Percentiles rank a stretch among this genome's conserved stretches.
These are phyloP conservation scores for Irpex sp. DNA, from an alignment of 1,284 basidiomycete genomes.

Conservation along the genomic window DNA sequence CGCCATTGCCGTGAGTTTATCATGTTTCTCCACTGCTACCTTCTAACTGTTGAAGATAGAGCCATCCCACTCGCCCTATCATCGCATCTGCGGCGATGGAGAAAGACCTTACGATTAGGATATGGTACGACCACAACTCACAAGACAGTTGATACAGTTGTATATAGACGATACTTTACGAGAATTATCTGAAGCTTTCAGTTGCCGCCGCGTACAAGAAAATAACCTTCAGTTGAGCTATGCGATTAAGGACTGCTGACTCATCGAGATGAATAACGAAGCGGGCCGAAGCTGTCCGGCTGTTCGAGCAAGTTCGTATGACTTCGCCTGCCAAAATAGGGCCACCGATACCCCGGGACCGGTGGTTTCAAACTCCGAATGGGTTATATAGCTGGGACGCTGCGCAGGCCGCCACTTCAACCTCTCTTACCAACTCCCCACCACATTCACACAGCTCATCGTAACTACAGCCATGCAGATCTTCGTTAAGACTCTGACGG, in stretches of 20 bases:
- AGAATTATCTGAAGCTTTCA: too few relatives aligned
- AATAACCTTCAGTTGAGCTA: too few relatives aligned
- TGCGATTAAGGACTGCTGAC: too few relatives aligned
- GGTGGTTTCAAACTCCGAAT: slow-evolving; percentile 18
- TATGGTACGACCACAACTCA: slow-evolving; percentile 62
- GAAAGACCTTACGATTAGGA: slow-evolving; percentile 75
- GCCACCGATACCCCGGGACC: slow-evolving; percentile 1
- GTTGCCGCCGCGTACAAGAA: too few relatives aligned
- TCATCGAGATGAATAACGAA: not conserved
- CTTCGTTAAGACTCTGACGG: slow-evolving; percentile 83
- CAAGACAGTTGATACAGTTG: not conserved
- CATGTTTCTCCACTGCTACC: not conserved
- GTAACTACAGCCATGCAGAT: slow-evolving; percentile 59
- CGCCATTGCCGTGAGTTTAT: slow-evolving; percentile 62
- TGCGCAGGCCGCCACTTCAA: slow-evolving; percentile 3
- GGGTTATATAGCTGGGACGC: slow-evolving; percentile 9
- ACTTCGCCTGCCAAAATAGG: slow-evolving; percentile 4
- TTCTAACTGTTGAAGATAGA: slow-evolving; percentile 35
- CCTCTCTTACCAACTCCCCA: slow-evolving; percentile 11
- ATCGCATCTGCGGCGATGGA: slow-evolving; percentile 85
- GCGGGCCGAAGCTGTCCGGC: not conserved
- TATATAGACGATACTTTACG: not conserved
- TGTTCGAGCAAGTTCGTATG: slow-evolving; percentile 11
- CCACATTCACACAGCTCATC: slow-evolving; percentile 4
- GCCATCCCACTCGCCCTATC: slow-evolving; percentile 66